phyloP scores from a whole-genome alignment of 257 asterid genomes.

The Solanum chiquidenum region DNA sequence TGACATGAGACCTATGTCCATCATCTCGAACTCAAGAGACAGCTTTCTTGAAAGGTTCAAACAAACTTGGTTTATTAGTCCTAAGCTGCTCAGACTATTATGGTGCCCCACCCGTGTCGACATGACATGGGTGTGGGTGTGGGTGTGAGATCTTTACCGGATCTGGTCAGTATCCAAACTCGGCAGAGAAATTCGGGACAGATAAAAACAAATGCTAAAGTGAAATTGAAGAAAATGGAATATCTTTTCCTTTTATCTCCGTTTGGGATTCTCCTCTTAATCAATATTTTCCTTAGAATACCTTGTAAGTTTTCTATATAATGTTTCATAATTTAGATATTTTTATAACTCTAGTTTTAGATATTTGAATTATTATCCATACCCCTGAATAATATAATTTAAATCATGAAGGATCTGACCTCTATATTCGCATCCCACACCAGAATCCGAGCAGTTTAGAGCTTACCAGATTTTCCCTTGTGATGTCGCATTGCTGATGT shows the following conservation, averaged over 20 bases:
- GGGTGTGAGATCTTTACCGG: neutral
- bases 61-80: neutral
- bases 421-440: neutral
- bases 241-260: neutral
- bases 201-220: neutral
- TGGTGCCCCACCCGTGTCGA: neutral
- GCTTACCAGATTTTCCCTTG: neutral
- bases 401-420: neutral
- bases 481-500: neutral
- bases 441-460: neutral
- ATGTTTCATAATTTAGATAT: neutral
- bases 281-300: neutral
- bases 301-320: neutral
- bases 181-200: neutral
- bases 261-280: neutral
- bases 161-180: neutral
- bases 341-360: too few relatives aligned
- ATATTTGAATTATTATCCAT: neutral
- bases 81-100: neutral
- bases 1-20: neutral
- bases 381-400: neutral
- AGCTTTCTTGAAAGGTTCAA: neutral
- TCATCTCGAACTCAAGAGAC: neutral
- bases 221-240: neutral
- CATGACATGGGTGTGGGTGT: neutral